phyloP scores from a whole-genome alignment of 768 basidiomycete species.

The Cyclocybe cylindracea region DNA sequence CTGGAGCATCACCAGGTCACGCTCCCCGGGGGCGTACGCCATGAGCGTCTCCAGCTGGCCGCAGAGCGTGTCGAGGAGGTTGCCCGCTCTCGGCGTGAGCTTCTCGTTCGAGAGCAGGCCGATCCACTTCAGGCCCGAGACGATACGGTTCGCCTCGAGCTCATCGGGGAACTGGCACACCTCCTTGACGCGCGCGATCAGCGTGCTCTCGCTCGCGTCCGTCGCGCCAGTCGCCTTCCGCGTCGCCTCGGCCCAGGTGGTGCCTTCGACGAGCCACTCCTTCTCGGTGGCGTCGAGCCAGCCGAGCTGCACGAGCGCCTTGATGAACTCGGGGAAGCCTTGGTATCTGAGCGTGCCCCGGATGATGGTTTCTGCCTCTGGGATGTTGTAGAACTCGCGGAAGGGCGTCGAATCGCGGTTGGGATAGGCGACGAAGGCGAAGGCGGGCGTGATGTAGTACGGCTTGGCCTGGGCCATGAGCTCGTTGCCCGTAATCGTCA shows the following conservation, averaged over 20 bases:
- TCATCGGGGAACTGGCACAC: slow-evolving; percentile 74
- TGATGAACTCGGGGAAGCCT: slow-evolving; percentile 95
- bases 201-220: slow-evolving; percentile 70
- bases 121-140: slow-evolving; percentile 91
- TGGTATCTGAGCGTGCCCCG: slow-evolving; percentile 94
- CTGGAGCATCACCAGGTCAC: slow-evolving; percentile 96
- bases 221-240: slow-evolving; percentile 72
- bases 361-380: slow-evolving; percentile 90
- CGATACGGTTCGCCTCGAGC: slow-evolving; percentile 72
- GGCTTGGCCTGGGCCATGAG: slow-evolving; percentile 92
- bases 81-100: slow-evolving; percentile 62
- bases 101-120: slow-evolving; percentile 82
- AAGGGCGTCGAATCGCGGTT: slow-evolving; percentile 94
- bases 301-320: slow-evolving; percentile 82
- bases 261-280: slow-evolving; percentile 72
- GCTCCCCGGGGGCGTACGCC: slow-evolving; percentile 88
- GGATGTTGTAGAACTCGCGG: slow-evolving; percentile 89
- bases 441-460: slow-evolving; percentile 94
- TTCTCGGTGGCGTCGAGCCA: slow-evolving; percentile 79
- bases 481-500: slow-evolving; percentile 72
- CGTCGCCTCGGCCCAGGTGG: slow-evolving; percentile 85
- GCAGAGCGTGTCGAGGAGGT: slow-evolving; percentile 93
- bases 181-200: slow-evolving; percentile 70
- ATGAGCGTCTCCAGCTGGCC: slow-evolving; percentile 87
- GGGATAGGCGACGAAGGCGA: slow-evolving; percentile 95